Conservation (phyloP, 768 basidiomycete species). For the Kwoniella europaea region DNA sequence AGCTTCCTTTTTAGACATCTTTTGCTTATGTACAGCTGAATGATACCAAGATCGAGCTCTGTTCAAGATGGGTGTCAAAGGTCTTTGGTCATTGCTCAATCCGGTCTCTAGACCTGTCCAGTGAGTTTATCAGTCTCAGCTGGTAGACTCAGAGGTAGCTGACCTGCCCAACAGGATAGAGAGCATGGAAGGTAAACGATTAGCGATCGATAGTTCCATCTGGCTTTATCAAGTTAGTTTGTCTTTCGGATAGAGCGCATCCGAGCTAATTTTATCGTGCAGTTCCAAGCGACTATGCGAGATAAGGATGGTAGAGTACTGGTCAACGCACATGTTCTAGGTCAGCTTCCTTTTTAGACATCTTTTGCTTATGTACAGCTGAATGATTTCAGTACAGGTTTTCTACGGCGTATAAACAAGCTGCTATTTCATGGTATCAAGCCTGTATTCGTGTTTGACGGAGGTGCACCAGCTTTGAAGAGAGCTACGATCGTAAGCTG, state of each 20-base stretch:
- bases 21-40: neutral
- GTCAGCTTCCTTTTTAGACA: constrained; percentile 59
- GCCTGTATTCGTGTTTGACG: constrained; percentile 98
- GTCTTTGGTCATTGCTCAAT: constrained; percentile 85
- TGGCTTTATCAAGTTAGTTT: constrained; percentile 84
- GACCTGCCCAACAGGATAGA: constrained; percentile 70
- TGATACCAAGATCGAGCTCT: neutral
- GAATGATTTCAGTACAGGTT: constrained; percentile 30
- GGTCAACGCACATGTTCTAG: constrained; percentile 90
- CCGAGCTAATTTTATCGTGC: neutral
- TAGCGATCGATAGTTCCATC: constrained; percentile 98
- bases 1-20: constrained; percentile 7
- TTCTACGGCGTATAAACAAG: constrained; percentile 79
- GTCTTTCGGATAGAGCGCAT: neutral
- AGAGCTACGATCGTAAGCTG: constrained; percentile 77
- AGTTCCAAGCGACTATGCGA: constrained; percentile 97
- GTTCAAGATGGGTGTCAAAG: constrained; percentile 87
- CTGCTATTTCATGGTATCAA: constrained; percentile 96
- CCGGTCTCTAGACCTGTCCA: constrained; percentile 94
- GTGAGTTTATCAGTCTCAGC: constrained; percentile 62
- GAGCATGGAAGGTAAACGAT: constrained; percentile 88
- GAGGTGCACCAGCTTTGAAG: constrained; percentile 90
- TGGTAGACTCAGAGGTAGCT: constrained; percentile 13
- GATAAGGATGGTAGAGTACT: constrained; percentile 91
- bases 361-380: neutral